These are phyloP conservation scores for Auriscalpium vulgare DNA, from an alignment of 768 basidiomycete genomes.

Conservation along the genomic window DNA sequence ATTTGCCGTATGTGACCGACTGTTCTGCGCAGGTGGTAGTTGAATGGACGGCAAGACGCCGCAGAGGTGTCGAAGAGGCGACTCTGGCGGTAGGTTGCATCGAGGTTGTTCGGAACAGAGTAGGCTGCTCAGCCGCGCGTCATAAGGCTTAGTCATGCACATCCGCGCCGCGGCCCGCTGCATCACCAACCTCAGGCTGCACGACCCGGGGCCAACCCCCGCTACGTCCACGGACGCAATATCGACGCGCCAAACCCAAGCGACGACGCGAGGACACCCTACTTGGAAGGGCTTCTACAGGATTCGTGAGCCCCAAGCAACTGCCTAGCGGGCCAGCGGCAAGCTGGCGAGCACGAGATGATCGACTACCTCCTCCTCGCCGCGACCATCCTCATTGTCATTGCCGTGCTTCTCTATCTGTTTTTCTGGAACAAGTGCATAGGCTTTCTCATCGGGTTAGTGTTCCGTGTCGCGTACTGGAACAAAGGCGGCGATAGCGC, in stretches of 20 bases:
- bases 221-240: background rate
- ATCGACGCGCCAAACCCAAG: background rate
- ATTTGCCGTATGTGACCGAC: constrained; percentile 81
- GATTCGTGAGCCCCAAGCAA: too few relatives aligned
- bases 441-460: constrained; percentile 54
- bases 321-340: too few relatives aligned
- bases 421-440: constrained; percentile 91
- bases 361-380: constrained; percentile 54
- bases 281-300: too few relatives aligned
- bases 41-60: constrained; percentile 60
- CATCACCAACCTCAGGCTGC: too few relatives aligned
- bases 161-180: background rate
- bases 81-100: constrained; percentile 11
- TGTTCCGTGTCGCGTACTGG: constrained; percentile 73
- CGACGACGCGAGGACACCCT: too few relatives aligned
- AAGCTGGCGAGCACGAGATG: constrained; percentile 27
- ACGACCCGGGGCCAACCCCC: too few relatives aligned
- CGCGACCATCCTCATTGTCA: constrained; percentile 48
- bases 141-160: too few relatives aligned
- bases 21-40: constrained; percentile 66
- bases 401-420: constrained; percentile 60
- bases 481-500: constrained; percentile 64
- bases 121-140: background rate
- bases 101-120: background rate
- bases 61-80: constrained; percentile 38